Evolutionary conservation across 2,329 filamentous ascomycete genomes (phyloP), one percentile per base, ranked within the genome.

Genomic region (Fusarium multiceps): DNA sequence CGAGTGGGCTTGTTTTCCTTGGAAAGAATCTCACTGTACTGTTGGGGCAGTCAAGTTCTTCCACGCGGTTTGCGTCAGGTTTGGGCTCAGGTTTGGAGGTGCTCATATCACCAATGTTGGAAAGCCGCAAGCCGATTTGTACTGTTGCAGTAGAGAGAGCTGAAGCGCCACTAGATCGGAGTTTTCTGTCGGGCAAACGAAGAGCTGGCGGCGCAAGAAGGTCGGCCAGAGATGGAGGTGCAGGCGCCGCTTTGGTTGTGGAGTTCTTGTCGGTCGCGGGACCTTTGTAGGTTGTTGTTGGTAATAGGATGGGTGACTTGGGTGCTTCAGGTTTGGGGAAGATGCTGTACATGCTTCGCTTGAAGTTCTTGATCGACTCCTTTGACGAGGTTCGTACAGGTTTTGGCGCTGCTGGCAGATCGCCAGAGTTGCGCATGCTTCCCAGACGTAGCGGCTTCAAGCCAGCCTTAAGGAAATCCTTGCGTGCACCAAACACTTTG

Each of bases 91-190:
- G 66, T 12, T 71, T 72, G 20, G 72, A 45, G 10, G 71, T 80
- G 1, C 80, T 78, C 66, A 87, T 83, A 67, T 88, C 85, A 16
- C 84, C 80, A 32, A 86, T 83, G 56, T 85, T 88, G 27, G 90
- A 92, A 58, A 93, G 82, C 13, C 90, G 86, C 18, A 93, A 82
- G 3, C 90, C 90, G 54, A 93, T 92, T 74, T 92, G 90, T 13
- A 93, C 90, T 1, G 90, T 92, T 25, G 89, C 89, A 12, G 87
- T 87, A 46, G 90, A 92, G 18, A 83, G 83, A 43, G 89, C 82
- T 2, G 90, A 93, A 7, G 88, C 89, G 62, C 88, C 83, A 46
- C 89, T 84, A 20, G 82, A 80, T 73, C 87, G 86, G n/a, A 83
- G 81, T 16, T 77, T 74, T 7, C 78, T 78, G 43, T 80, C 79